Conservation (phyloP, 495 filamentous ascomycete species). For the Cercophora newfieldiana region DNA sequence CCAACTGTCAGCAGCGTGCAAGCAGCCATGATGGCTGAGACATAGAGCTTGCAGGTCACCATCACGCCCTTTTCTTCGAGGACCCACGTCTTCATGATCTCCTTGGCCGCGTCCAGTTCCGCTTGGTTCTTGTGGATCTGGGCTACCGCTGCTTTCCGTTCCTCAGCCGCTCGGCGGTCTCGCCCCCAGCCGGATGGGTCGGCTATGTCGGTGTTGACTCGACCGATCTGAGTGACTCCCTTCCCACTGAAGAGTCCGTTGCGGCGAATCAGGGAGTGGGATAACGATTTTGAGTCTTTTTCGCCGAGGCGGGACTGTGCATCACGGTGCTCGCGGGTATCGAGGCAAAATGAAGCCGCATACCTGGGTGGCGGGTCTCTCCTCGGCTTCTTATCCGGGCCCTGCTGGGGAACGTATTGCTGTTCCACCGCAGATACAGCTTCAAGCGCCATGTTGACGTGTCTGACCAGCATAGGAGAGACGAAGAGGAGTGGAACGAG, state of each 20-base stretch:
- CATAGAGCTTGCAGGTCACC: background rate
- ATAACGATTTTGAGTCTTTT: background rate
- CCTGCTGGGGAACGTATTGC: background rate
- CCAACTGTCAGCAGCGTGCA: conserved; percentile 2
- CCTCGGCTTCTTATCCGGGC: background rate
- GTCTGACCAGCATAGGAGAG: background rate
- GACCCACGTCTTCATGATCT: background rate
- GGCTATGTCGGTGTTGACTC: background rate
- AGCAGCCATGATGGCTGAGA: background rate
- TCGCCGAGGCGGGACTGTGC: background rate
- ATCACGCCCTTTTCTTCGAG: background rate
- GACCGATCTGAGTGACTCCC: background rate
- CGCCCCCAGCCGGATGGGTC: too few relatives aligned
- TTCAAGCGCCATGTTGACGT: background rate
- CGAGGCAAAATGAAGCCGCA: background rate
- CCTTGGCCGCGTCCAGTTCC: background rate
- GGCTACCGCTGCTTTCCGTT: too few relatives aligned
- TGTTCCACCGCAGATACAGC: background rate
- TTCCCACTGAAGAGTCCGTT: background rate
- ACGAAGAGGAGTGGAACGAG: background rate
- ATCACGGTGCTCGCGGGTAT: background rate
- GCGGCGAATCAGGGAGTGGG: background rate
- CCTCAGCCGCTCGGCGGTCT: too few relatives aligned
- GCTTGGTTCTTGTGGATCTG: background rate
- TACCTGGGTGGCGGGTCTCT: background rate